phyloP scores from a whole-genome alignment of 1,139 yeast species.

The Torulaspora globosa region DNA sequence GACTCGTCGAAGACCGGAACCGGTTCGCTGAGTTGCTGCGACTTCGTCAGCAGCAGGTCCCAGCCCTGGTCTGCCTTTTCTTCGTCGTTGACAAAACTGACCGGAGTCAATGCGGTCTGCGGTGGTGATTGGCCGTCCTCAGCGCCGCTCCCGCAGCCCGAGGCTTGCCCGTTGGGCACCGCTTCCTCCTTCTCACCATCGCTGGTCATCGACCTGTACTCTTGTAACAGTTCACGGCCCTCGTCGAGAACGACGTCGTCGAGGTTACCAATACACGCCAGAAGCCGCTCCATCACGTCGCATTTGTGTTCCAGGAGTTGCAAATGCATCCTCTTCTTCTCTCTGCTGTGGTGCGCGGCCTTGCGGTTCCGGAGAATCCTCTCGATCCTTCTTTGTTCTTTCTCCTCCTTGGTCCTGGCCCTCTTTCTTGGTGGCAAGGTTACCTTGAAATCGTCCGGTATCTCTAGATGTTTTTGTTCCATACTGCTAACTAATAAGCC shows the following conservation, averaged over 20 bases:
- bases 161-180: neutral
- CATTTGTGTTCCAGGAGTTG: slow-evolving; percentile 64
- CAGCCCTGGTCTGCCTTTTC: slow-evolving; percentile 12
- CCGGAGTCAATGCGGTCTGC: slow-evolving; percentile 14
- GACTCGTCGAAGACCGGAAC: neutral
- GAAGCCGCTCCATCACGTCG: slow-evolving; percentile 30
- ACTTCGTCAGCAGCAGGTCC: slow-evolving; percentile 22
- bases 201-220: slow-evolving; percentile 5
- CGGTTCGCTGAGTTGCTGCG: slow-evolving; percentile 10
- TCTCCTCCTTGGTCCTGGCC: slow-evolving; percentile 94
- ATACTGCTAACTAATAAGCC: too few species aligned
- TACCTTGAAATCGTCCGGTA: slow-evolving; percentile 39
- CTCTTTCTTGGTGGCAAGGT: slow-evolving; percentile 90
- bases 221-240: slow-evolving; percentile 10
- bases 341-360: slow-evolving; percentile 97
- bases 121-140: slow-evolving; percentile 11
- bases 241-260: slow-evolving; percentile 17
- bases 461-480: slow-evolving; percentile 17
- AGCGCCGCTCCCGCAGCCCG: slow-evolving; percentile 5
- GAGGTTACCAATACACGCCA: slow-evolving; percentile 24
- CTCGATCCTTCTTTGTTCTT: slow-evolving; percentile 92
- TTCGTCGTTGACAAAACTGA: slow-evolving; percentile 14
- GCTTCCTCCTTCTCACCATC: neutral
- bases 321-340: slow-evolving; percentile 89
- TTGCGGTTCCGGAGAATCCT: slow-evolving; percentile 88